Conservation (phyloP, 345 rosid species). For the Acer campestre region DNA sequence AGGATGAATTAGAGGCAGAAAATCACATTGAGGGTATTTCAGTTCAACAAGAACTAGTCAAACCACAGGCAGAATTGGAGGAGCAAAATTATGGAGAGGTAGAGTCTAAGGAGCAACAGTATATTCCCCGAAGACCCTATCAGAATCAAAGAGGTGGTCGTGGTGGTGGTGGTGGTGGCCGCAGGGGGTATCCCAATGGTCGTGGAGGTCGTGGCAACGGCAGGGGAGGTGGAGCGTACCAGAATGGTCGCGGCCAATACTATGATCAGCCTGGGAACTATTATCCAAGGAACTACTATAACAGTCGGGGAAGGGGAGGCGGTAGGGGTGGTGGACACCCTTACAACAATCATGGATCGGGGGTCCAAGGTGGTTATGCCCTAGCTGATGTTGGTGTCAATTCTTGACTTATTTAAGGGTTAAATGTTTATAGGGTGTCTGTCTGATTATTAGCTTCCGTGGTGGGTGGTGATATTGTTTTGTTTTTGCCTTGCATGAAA, state of each 20-base stretch:
- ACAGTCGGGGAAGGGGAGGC: slow-evolving; percentile 63
- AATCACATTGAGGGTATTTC: slow-evolving; percentile 41
- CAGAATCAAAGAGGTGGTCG: slow-evolving; percentile 76
- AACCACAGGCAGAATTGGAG: slow-evolving; percentile 40
- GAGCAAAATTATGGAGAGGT: slow-evolving; percentile 35
- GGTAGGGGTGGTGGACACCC: slow-evolving; percentile 55
- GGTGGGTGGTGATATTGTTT: slow-evolving; percentile 26
- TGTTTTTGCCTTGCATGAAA: slow-evolving; percentile 13
- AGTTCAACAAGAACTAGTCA: slow-evolving; percentile 47
- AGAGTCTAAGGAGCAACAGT: slow-evolving; percentile 53
- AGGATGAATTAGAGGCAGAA: slow-evolving; percentile 56
- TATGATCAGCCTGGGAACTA: slow-evolving; percentile 72
- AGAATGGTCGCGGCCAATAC: slow-evolving; percentile 66
- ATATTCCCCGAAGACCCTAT: slow-evolving; percentile 53
- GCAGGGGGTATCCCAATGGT: slow-evolving; percentile 69
- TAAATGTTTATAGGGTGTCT: slow-evolving; percentile 17
- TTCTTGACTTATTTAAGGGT: slow-evolving; percentile 29
- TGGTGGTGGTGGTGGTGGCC: slow-evolving; percentile 29
- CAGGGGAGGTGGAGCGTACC: slow-evolving; percentile 68
- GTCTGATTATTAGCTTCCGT: not conserved
- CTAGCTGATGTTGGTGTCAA: slow-evolving; percentile 54
- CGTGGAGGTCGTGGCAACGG: slow-evolving; percentile 73
- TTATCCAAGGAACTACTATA: slow-evolving; percentile 65
- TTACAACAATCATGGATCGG: slow-evolving; percentile 42
- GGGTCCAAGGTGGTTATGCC: slow-evolving; percentile 51